Evolutionary conservation across 2,329 filamentous ascomycete genomes (phyloP), one percentile per base, ranked within the genome.

Genomic region (Xylariaceae sp.): DNA sequence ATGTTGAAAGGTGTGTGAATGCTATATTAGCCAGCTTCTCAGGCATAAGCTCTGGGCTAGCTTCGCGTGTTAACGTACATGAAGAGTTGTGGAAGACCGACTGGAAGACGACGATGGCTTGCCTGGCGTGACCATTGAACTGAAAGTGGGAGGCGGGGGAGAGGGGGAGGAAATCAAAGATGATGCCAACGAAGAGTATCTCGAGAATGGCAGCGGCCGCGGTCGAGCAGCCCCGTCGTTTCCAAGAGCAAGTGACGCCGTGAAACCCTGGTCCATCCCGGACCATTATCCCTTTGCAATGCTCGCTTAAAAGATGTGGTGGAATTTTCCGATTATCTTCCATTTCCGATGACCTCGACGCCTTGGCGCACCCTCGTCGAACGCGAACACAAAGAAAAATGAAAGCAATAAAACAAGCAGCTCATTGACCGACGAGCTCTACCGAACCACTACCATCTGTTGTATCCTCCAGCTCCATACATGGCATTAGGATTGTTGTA

Each of bases 401-500:
- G 5, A 44, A 45, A 45, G 3, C 4, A 11, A 61, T 55, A 54
- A 65, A 63, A 58, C 42, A 57, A 51, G 61, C 61, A 61, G 50
- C 59, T 60, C 58, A 50, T 59, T 49, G 48, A 53, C 51, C 58
- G 56, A 53, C 52, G 56, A 54, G 51, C 57, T 51, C 59, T 60
- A 62, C 47, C 47, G 56, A 60, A 58, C 55, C 55, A 56, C 65
- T 67, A 89, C 86, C 87, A 91, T 70, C 86, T 79, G 72, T 85
- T 85, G 70, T 82, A 83, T 71, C 81, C 78, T 73, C 80, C 81
- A 56, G 66, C 66, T 57, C 65, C 67, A 53, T 95, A 95, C 81
- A 95, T 88, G 83, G 89, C 87, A 74, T 79, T 85, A 68, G 84
- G 82, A 71, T 88, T 91, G 84, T 94, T 91, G 84, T 95, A 96